Evolutionary conservation across 148 eudicot species (phyloP).

Genomic region (Chenopodium suecicum): DNA sequence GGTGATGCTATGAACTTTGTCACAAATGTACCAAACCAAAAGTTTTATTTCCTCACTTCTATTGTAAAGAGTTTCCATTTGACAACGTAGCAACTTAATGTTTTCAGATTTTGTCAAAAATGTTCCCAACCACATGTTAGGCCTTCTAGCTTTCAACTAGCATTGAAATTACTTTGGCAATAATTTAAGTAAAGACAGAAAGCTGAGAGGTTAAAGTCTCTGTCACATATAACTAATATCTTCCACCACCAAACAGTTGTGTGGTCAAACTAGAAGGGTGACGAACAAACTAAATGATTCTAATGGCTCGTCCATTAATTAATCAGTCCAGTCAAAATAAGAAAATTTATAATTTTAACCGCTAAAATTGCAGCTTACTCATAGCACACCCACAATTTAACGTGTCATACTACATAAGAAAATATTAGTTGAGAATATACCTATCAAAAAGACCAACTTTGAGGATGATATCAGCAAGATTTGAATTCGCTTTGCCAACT

Average conservation of each 20-base stretch:
- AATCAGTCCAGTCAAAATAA: neutral
- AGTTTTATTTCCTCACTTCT: too few species aligned
- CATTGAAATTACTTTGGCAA: neutral
- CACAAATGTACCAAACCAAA: neutral
- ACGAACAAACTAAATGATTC: neutral
- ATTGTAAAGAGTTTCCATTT: too few species aligned
- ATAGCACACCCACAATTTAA: neutral
- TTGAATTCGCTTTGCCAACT: slow-evolving; percentile 96
- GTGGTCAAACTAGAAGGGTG: neutral
- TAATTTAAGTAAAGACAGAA: neutral
- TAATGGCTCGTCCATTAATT: neutral
- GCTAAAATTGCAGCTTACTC: neutral
- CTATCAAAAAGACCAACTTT: slow-evolving; percentile 96
- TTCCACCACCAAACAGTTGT: neutral
- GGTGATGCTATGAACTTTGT: neutral
- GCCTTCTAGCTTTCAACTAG: neutral
- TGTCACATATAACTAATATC: neutral
- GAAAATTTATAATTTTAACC: neutral
- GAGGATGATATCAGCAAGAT: slow-evolving; percentile 88
- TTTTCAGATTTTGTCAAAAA: neutral
- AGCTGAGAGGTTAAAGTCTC: neutral
- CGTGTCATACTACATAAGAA: too few species aligned
- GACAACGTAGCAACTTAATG: too few species aligned
- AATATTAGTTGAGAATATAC: slow-evolving; percentile 34
- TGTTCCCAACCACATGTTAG: neutral